A percentile compares a stretch with the other conserved stretches of the same genome.
phyloP scores from a whole-genome alignment of 2,329 filamentous ascomycete genomes.

The Aureobasidium sp. region DNA sequence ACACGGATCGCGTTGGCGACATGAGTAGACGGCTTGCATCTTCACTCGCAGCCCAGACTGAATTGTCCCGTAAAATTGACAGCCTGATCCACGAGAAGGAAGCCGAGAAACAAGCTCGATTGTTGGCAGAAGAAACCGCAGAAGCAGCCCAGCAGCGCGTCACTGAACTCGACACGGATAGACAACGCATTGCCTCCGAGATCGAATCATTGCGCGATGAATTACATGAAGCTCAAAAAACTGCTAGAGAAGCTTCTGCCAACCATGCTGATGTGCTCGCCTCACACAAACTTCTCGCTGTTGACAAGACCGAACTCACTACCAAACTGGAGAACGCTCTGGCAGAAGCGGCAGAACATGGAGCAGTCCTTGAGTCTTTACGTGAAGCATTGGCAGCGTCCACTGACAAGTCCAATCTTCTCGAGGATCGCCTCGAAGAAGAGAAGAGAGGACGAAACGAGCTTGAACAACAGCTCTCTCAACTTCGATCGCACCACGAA shows the following conservation, averaged over 20 bases:
- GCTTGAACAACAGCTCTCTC: slow-evolving; percentile 66
- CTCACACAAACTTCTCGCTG: slow-evolving; percentile 62
- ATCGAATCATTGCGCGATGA: slow-evolving; percentile 79
- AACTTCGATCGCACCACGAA: slow-evolving; percentile 77
- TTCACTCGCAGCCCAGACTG: slow-evolving; percentile 68
- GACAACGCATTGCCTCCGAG: slow-evolving; percentile 75
- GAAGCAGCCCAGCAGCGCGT: slow-evolving; percentile 76
- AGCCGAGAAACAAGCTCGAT: slow-evolving; percentile 70
- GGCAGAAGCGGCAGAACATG: slow-evolving; percentile 60
- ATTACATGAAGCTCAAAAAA: slow-evolving; percentile 68
- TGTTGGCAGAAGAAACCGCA: slow-evolving; percentile 80
- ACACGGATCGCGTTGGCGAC: slow-evolving; percentile 62
- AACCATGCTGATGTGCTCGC: slow-evolving; percentile 67
- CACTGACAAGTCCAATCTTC: slow-evolving; percentile 61
- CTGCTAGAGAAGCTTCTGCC: slow-evolving; percentile 74
- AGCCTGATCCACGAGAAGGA: slow-evolving; percentile 61
- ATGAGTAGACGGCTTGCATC: slow-evolving; percentile 76
- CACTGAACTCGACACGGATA: slow-evolving; percentile 72
- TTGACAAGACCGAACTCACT: slow-evolving; percentile 77
- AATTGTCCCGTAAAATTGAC: slow-evolving; percentile 71
- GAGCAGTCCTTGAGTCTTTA: slow-evolving; percentile 63
- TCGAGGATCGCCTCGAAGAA: slow-evolving; percentile 76
- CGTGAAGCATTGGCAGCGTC: slow-evolving; percentile 72
- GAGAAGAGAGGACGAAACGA: slow-evolving; percentile 68
- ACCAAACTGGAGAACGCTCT: slow-evolving; percentile 59